Evolutionary conservation across 345 rosid species (phyloP), one percentile per base, ranked within the genome.

Genomic region (Atalantia buxifolia): DNA sequence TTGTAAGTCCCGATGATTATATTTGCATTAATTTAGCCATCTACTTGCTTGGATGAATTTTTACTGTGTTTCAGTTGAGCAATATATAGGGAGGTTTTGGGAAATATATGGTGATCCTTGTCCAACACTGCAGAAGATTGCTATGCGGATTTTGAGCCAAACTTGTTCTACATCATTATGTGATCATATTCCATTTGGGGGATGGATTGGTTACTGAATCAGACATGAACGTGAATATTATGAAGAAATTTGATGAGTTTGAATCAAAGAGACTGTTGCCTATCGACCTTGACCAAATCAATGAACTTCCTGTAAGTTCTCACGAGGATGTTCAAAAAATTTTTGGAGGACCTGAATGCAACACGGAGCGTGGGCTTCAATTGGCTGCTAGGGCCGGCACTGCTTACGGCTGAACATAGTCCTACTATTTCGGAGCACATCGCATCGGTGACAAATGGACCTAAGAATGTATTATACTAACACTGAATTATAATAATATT

Each of bases 31-130:
- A 6, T 50, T 48, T 6, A 24, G 2, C 14, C 25, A 27, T 30
- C 50, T 7, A 6, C 22, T 5, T 70, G 28, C 12, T 3, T 35
- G 12, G 42, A 50, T 50, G 1, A 42, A 1, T 45, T 9, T 9
- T 69, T 24, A 68, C 9, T 13, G 18, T 45, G 5, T 69, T 24
- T 69, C 6, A 1, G 48, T 50, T 70, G 14, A 50, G 38, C 21
- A 35, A 19, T 70, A 28, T 55, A 18, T 33, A 80, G 79, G 79
- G 45, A 56, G 36, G 35, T 80, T 76, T 79, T 75, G 83, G 79
- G 71, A 59, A 16, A 10, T 30, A 36, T 60, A 14, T 21, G 80
- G 83, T 55, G 62, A 55, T 30, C 36, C 9, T 18, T 71, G 50
- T 50, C 16, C 24, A 27, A 21, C 12, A 71, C n/a, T 64, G 56